Base-by-base conservation (phyloP, 2,329 filamentous ascomycete species). In the Talaromyces piceae region DNA sequence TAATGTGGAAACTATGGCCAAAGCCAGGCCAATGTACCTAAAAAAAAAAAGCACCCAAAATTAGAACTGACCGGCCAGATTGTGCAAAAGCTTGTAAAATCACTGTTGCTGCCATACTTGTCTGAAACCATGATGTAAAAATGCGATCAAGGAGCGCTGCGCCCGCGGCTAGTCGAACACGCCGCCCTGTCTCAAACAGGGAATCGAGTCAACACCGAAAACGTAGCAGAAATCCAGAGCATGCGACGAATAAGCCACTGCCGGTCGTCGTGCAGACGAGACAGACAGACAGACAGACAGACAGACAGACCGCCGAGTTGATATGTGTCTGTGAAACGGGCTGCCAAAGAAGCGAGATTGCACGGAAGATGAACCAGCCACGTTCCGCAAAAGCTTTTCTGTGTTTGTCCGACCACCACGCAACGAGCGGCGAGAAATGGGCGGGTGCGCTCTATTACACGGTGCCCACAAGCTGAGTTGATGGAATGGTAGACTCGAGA, bases 1-100 rank as follows among this genome's bases (percentile, higher is more conserved):
- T 65, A 74, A 66, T 45, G 73, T 74, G n/a, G 72, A 75, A 44
- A 69, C 53, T 52, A 75, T 71, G 64, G 73, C 73, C 59, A 75
- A 58, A 48, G 69, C 62, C 49, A 75, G 65, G 52, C 73, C 73
- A 54, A 75, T 66, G 63, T 74, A 75, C 63, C 72, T 75, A 54
- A 30, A 55, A 25, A 51, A 18, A 54, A 30, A 55, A 25, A 51
- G n/a, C n/a, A 3, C 20, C 13, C 44, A 46, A 30, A n/a, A 16
- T 46, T 18, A 46, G 44, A 46, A 11, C 8, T 22, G 18, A 3
- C 1, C 8, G 3, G 20, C 5, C 18, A 20, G 20, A 37, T 12
- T 3, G 28, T 11, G 11, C 18, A 18, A 12, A 12, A n/a, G n/a
- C n/a, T n/a, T 18, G 31, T 13, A 41, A 47, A 13, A 37, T 37